These are phyloP conservation scores for Psilocybe subaeruginosa DNA, from an alignment of 768 basidiomycete genomes.

Conservation along the genomic window DNA sequence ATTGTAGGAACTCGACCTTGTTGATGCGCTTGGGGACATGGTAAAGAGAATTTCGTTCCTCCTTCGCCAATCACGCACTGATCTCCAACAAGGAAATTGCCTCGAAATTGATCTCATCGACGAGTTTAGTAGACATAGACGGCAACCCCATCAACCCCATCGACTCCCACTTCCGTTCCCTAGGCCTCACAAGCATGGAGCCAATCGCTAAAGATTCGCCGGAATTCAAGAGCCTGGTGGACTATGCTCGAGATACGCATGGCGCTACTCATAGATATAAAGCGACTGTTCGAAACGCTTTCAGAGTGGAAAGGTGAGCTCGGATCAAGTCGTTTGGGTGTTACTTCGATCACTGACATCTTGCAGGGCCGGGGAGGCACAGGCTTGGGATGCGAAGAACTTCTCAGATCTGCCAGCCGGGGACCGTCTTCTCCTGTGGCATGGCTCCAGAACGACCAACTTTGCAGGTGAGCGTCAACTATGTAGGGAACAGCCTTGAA, in stretches of 20 bases:
- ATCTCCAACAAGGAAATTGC: conserved; percentile 10
- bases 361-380: conserved; percentile 8
- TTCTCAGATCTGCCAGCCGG: conserved; percentile 4
- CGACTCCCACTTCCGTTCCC: conserved; percentile 13
- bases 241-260: conserved; percentile 13
- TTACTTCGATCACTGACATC: neutral
- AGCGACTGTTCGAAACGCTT: conserved; percentile 6
- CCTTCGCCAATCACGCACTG: neutral
- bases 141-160: conserved; percentile 14
- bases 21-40: conserved; percentile 16
- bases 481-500: neutral
- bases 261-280: conserved; percentile 10
- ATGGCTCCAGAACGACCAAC: conserved; percentile 14
- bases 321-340: neutral
- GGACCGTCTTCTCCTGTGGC: conserved; percentile 12
- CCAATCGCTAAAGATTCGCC: neutral
- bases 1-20: conserved; percentile 13
- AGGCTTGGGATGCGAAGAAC: conserved; percentile 8
- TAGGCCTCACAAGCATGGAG: conserved; percentile 12
- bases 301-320: conserved; percentile 9
- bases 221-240: conserved; percentile 6
- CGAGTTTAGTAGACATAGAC: neutral
- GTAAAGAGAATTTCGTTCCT: neutral
- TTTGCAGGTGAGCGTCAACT: conserved; percentile 7
- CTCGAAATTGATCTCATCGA: conserved; percentile 12